Conservation (phyloP, 2,329 filamentous ascomycete genomes). For the Ascosphaera acerosa region DNA sequence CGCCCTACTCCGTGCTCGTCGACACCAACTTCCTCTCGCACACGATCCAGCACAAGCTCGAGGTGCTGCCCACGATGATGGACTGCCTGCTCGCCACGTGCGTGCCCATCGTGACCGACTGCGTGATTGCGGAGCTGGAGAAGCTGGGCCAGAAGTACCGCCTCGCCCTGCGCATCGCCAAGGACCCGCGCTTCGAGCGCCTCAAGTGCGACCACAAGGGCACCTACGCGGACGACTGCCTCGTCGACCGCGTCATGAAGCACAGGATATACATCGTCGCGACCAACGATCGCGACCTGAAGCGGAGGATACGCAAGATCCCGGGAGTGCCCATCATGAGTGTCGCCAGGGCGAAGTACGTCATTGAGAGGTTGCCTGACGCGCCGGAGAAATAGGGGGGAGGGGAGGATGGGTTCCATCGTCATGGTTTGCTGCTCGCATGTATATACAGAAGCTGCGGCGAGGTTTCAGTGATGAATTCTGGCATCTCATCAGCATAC, state of each 20-base stretch:
- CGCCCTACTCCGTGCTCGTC: constrained; percentile 56
- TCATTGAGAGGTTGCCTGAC: constrained; percentile 75
- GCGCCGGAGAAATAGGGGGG: constrained; percentile 36
- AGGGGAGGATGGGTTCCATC: too few species aligned
- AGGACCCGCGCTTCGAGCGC: constrained; percentile 71
- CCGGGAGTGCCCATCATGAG: constrained; percentile 45
- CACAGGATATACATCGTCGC: constrained; percentile 56
- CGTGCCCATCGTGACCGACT: constrained; percentile 64
- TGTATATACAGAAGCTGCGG: too few species aligned
- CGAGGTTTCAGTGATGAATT: too few species aligned
- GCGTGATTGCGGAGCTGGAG: constrained; percentile 64
- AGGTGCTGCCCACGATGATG: constrained; percentile 72
- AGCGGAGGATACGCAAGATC: constrained; percentile 56
- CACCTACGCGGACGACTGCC: constrained; percentile 66
- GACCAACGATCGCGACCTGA: constrained; percentile 46
- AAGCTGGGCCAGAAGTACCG: constrained; percentile 76
- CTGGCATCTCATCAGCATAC: too few species aligned
- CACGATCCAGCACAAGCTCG: constrained; percentile 74
- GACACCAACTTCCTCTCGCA: constrained; percentile 84
- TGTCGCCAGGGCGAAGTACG: constrained; percentile 72
- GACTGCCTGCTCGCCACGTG: constrained; percentile 82
- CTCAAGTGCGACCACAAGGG: constrained; percentile 80
- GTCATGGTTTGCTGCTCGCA: too few species aligned
- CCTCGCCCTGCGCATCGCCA: constrained; percentile 59
- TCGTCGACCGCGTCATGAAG: constrained; percentile 46